Evolutionary conservation across 78 protist species (phyloP).

Genomic region (Speleostelium caveatum): DNA sequence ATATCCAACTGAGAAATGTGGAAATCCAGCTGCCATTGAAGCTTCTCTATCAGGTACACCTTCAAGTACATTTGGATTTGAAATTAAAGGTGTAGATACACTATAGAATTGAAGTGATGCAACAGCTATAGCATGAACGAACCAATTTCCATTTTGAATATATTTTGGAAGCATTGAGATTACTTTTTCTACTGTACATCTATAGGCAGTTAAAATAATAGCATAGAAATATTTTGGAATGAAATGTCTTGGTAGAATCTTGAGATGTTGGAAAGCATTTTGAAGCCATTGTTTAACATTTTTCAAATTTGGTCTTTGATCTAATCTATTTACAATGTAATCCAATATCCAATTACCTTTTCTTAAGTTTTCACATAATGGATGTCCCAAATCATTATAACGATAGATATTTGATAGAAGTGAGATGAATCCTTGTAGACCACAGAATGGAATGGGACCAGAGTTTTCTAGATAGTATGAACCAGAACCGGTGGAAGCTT

Average conservation of each 20-base stretch:
- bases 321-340: conserved; percentile 61
- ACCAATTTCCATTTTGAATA: neutral
- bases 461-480: conserved; percentile 30
- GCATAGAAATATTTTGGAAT: conserved; percentile 77
- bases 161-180: conserved; percentile 44
- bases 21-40: conserved; percentile 95
- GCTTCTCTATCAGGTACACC: conserved; percentile 34
- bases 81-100: conserved; percentile 33
- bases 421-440: conserved; percentile 41
- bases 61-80: conserved; percentile 47
- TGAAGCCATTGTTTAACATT: conserved; percentile 15
- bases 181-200: conserved; percentile 3
- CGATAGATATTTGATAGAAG: conserved; percentile 4
- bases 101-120: conserved; percentile 80
- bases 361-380: conserved; percentile 85
- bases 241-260: conserved; percentile 69
- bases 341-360: conserved; percentile 91
- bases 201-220: conserved; percentile 27
- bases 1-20: conserved; percentile 93
- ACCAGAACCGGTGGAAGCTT: conserved; percentile 10
- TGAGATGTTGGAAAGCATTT: conserved; percentile 24
- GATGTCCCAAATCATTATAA: conserved; percentile 87
- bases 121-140: conserved; percentile 64
- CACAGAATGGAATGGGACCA: conserved; percentile 68
- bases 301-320: neutral